A percentile compares a stretch with the other conserved stretches of the same genome.
Evolutionary conservation across 2,329 filamentous ascomycete genomes (phyloP).

Genomic region (Fusarium secorum): DNA sequence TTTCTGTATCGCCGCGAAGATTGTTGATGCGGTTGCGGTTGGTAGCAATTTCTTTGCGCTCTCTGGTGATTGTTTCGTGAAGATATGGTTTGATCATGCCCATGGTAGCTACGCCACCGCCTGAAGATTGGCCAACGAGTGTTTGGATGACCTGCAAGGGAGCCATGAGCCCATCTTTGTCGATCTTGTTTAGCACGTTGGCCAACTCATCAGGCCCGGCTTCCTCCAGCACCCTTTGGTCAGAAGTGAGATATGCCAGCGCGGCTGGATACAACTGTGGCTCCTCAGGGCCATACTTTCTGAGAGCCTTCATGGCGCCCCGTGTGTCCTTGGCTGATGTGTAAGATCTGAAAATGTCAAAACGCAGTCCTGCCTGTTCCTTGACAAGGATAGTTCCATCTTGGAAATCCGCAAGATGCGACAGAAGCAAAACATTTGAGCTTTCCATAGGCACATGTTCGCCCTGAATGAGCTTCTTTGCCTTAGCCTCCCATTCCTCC

Average conservation of each 20-base stretch:
- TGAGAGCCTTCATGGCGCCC: slow-evolving; percentile 87
- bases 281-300: slow-evolving; percentile 90
- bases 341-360: slow-evolving; percentile 97
- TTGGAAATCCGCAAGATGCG: slow-evolving; percentile 87
- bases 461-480: slow-evolving; percentile 85
- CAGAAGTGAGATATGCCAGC: slow-evolving; percentile 91
- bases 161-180: slow-evolving; percentile 90
- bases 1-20: slow-evolving; percentile 83
- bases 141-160: slow-evolving; percentile 97
- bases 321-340: slow-evolving; percentile 90
- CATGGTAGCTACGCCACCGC: slow-evolving; percentile 83
- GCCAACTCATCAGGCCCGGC: slow-evolving; percentile 84
- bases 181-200: slow-evolving; percentile 82
- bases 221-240: slow-evolving; percentile 80
- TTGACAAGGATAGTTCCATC: slow-evolving; percentile 92
- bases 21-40: slow-evolving; percentile 85
- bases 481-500: slow-evolving; percentile 87
- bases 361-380: slow-evolving; percentile 89
- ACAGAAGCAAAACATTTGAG: slow-evolving; percentile 91
- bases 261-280: slow-evolving; percentile 93
- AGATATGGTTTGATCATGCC: slow-evolving; percentile 96
- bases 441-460: slow-evolving; percentile 87
- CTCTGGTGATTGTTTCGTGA: slow-evolving; percentile 84
- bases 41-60: slow-evolving; percentile 81
- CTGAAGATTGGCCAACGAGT: slow-evolving; percentile 67